Conservation (phyloP, 352 stramenopile genomes). For the Phytopythium chamaehyphon region DNA sequence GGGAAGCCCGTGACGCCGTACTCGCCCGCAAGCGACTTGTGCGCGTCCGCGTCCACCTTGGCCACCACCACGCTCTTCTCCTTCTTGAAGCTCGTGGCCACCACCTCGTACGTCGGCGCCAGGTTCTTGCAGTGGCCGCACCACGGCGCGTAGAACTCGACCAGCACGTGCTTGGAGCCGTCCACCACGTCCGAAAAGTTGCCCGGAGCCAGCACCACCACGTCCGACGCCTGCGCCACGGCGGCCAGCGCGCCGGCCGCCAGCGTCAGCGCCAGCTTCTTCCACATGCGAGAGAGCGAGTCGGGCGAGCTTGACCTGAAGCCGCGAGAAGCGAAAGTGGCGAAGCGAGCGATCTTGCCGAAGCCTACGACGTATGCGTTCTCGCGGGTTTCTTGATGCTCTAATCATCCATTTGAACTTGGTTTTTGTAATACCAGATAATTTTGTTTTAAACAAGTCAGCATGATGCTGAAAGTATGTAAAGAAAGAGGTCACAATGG, state of each 20-base stretch:
- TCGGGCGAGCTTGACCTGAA: too few relatives aligned
- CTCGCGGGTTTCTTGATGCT: too few relatives aligned
- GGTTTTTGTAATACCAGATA: too few relatives aligned
- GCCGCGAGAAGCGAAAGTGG: too few relatives aligned
- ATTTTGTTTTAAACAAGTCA: too few relatives aligned
- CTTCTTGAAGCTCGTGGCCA: conserved; percentile 88
- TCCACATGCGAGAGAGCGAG: conserved; percentile 24
- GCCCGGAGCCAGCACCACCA: conserved; percentile 73
- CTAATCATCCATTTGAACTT: too few relatives aligned
- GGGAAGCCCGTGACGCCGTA: conserved; percentile 91
- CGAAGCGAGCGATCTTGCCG: too few relatives aligned
- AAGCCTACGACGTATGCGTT: too few relatives aligned
- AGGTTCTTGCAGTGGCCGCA: conserved; percentile 91
- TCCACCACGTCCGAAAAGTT: conserved; percentile 83
- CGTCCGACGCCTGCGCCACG: conserved; percentile 60
- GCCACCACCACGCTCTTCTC: conserved; percentile 77
- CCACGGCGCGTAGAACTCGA: conserved; percentile 91
- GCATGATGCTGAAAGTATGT: neutral
- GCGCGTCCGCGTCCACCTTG: conserved; percentile 88
- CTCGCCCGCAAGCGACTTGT: conserved; percentile 77
- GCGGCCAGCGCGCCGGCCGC: conserved; percentile 37
- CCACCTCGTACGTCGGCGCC: conserved; percentile 73
- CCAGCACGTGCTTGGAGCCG: conserved; percentile 78
- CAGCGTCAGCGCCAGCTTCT: conserved; percentile 47
- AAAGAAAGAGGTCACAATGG: neutral